A percentile compares a stretch with the other conserved stretches of the same genome.
Conservation (phyloP, 805 yeast species). For the Yamadazyma kitorensis region DNA sequence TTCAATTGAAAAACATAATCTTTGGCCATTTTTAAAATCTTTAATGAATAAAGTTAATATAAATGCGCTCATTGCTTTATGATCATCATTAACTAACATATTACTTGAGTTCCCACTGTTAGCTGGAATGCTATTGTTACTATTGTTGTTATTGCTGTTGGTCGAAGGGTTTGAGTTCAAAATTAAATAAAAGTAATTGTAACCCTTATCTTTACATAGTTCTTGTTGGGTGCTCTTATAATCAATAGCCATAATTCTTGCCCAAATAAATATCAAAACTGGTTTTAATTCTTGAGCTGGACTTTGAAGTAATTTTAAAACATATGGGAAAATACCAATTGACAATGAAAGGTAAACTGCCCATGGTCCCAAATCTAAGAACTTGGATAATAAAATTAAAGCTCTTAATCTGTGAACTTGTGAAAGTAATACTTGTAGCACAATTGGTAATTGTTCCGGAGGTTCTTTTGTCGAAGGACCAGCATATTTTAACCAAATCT, state of each 20-base stretch:
- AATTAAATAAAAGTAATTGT: conserved; percentile 79
- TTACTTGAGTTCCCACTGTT: too few relatives aligned
- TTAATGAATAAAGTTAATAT: conserved; percentile 81
- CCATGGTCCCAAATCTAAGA: conserved; percentile 95
- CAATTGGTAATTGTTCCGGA: conserved; percentile 94
- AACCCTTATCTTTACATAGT: conserved; percentile 86
- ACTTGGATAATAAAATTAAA: conserved; percentile 74
- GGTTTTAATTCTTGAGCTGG: conserved; percentile 96
- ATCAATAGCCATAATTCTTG: conserved; percentile 95
- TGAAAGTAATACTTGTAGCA: conserved; percentile 85
- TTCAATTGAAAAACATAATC: conserved; percentile 72
- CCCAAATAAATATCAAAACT: conserved; percentile 94
- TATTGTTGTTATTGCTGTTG: conserved; percentile 25
- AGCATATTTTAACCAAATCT: conserved; percentile 85
- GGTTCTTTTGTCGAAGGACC: conserved; percentile 81
- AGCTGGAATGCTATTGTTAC: conserved; percentile 24
- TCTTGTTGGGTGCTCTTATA: conserved; percentile 88
- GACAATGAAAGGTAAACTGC: conserved; percentile 91
- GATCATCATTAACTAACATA: conserved; percentile 65
- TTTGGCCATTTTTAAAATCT: conserved; percentile 77
- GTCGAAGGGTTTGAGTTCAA: conserved; percentile 44
- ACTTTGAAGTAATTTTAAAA: conserved; percentile 81
- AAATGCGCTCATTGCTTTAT: conserved; percentile 94
- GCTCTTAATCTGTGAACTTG: conserved; percentile 95
- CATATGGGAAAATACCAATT: conserved; percentile 95